Evolutionary conservation across 179 eudicot genomes (phyloP).

Genomic region (Carnegiea gigantea): DNA sequence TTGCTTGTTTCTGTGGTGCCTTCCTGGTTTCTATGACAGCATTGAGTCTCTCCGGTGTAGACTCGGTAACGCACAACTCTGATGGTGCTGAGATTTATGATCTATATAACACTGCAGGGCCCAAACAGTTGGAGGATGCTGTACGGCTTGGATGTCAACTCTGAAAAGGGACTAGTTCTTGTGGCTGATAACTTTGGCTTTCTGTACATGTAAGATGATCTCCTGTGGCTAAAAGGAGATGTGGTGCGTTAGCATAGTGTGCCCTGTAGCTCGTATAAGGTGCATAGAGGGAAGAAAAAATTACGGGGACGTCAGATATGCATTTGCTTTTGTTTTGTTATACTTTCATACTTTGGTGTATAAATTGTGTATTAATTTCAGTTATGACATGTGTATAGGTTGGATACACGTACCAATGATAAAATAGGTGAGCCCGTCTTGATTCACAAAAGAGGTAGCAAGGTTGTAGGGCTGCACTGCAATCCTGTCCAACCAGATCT

Average conservation of each 20-base stretch:
- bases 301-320: background rate
- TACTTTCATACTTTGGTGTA: background rate
- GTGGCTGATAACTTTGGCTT: conserved; percentile 85
- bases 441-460: conserved; percentile 89
- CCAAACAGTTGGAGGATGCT: conserved; percentile 89
- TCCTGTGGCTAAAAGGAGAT: background rate
- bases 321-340: background rate
- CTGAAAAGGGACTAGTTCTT: conserved; percentile 72
- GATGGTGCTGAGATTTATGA: background rate
- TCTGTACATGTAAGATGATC: conserved; percentile 52
- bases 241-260: background rate
- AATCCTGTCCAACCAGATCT: conserved; percentile 97
- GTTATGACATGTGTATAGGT: conserved; percentile 37
- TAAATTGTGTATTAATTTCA: background rate
- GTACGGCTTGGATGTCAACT: conserved; percentile 82
- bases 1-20: background rate
- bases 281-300: background rate
- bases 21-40: background rate
- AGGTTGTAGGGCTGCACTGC: conserved; percentile 90
- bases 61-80: background rate
- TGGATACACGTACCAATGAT: conserved; percentile 70
- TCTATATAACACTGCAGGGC: conserved; percentile 49
- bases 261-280: background rate
- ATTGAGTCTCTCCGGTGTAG: background rate
- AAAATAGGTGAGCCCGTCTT: conserved; percentile 50